Evolutionary conservation across 345 rosid genomes (phyloP).

Genomic region (Raphanus sativus): DNA sequence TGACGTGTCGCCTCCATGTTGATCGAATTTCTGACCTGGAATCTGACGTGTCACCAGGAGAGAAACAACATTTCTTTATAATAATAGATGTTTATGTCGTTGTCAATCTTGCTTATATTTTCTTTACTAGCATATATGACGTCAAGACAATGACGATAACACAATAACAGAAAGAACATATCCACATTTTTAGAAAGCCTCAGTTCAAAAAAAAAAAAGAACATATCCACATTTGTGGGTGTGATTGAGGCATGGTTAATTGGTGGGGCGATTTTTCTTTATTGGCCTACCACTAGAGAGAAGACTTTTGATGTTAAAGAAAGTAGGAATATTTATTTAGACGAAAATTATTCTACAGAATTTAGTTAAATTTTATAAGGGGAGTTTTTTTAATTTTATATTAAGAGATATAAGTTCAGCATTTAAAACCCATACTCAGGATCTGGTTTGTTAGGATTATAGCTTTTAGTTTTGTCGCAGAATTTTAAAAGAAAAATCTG

Average conservation of each 20-base stretch:
- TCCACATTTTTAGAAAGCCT: no score
- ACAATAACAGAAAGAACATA: background rate
- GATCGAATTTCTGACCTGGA: no score
- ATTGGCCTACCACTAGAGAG: background rate
- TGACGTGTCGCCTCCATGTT: no score
- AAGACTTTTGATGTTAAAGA: background rate
- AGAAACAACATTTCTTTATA: no score
- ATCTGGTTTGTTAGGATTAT: no score
- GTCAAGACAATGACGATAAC: slow-evolving; percentile 5
- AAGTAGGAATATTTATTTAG: background rate
- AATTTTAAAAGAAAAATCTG: no score
- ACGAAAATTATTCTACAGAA: background rate
- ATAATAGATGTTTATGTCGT: background rate
- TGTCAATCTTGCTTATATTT: background rate
- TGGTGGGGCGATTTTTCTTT: background rate
- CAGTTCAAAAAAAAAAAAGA: no score
- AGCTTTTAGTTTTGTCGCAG: no score
- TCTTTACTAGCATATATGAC: background rate
- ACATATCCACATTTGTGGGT: background rate
- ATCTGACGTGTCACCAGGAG: no score
- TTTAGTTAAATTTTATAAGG: background rate
- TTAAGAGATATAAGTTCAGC: no score
- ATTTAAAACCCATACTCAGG: no score
- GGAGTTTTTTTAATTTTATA: no score
- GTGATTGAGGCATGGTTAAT: background rate